These are phyloP conservation scores for Juncus effusus DNA, from an alignment of 176 grass and related monocot species.

Conservation along the genomic window DNA sequence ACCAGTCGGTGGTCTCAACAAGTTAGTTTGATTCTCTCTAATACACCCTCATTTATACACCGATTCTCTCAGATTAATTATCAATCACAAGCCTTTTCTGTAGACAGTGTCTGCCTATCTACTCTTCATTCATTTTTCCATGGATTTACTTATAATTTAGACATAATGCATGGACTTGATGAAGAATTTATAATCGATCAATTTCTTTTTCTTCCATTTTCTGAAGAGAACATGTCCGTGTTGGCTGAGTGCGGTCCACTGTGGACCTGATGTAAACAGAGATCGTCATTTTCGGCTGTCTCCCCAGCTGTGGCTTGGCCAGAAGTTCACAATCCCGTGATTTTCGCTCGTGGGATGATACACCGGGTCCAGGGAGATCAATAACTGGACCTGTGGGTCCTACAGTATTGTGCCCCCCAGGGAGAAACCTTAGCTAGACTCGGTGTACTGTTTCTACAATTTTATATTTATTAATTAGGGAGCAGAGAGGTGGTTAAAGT, in stretches of 20 bases:
- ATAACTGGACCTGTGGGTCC: neutral
- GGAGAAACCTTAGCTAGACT: neutral
- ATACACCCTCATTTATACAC: slow-evolving; percentile 2
- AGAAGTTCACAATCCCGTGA: neutral
- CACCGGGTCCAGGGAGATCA: neutral
- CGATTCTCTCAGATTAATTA: neutral
- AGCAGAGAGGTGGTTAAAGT: no score
- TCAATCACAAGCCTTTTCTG: no score
- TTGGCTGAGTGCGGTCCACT: neutral
- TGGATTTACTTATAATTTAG: no score
- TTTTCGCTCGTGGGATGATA: neutral
- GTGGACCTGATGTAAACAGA: neutral
- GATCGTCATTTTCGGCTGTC: neutral
- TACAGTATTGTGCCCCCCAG: neutral
- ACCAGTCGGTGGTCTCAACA: neutral
- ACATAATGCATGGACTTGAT: no score
- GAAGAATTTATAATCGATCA: no score
- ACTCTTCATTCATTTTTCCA: no score
- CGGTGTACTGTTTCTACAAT: neutral
- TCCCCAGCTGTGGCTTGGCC: neutral
- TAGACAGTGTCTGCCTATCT: no score
- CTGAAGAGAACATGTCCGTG: neutral
- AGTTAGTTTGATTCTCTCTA: neutral
- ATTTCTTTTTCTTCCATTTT: neutral
- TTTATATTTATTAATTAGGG: no score